phyloP scores from a whole-genome alignment of 257 asterid genomes.

The Jasminum sambac region DNA sequence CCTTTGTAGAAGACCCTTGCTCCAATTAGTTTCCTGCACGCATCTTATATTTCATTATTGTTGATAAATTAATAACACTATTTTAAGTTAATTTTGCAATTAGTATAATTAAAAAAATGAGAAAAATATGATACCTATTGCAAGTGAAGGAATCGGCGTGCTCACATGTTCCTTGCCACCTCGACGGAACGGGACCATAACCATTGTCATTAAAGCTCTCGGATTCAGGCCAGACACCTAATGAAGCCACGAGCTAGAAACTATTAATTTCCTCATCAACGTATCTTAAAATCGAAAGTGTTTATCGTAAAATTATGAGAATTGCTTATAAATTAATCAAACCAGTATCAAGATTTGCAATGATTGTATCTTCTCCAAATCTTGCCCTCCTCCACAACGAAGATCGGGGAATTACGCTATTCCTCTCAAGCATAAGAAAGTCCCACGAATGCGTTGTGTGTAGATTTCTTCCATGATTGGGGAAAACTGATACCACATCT shows the following conservation, averaged over 20 bases:
- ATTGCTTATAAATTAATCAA: background rate
- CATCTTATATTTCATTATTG: background rate
- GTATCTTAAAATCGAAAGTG: conserved; percentile 7
- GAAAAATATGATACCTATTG: conserved; percentile 44
- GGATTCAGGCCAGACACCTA: conserved; percentile 89
- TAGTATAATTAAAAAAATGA: background rate
- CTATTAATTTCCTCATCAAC: background rate
- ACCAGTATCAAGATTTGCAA: conserved; percentile 73
- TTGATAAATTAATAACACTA: background rate
- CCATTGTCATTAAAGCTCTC: conserved; percentile 67
- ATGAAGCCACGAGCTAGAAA: conserved; percentile 6
- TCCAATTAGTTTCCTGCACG: conserved; percentile 73
- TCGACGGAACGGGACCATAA: conserved; percentile 68
- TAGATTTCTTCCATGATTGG: conserved; percentile 39
- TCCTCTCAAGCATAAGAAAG: conserved; percentile 51
- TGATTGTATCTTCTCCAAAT: conserved; percentile 59
- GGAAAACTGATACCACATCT: conserved; percentile 60
- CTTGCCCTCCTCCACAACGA: conserved; percentile 64
- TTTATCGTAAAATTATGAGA: background rate
- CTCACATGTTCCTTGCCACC: conserved; percentile 74
- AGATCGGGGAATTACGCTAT: conserved; percentile 31
- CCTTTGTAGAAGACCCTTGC: conserved; percentile 69
- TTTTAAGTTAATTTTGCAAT: background rate
- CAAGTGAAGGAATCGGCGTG: conserved; percentile 38
- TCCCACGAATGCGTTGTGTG: conserved; percentile 90